Percentiles rank a stretch among this genome's conserved stretches.
Conservation (phyloP, 2,329 filamentous ascomycete species). For the Lecanoromycetidae sp. region DNA sequence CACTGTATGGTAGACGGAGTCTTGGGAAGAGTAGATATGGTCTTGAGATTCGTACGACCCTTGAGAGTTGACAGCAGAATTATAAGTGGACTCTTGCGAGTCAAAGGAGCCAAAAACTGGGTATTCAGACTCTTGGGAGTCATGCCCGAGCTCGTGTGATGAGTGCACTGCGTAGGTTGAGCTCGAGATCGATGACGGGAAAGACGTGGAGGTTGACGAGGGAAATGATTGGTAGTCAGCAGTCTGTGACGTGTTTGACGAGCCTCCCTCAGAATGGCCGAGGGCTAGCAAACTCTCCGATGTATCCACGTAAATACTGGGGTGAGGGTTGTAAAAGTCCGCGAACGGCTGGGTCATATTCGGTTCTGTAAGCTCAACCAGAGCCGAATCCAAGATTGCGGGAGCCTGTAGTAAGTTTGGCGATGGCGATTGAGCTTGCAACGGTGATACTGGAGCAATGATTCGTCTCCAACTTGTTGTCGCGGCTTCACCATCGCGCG, state of each 20-base stretch:
- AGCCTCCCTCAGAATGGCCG: conserved; percentile 1
- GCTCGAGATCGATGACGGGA: conserved; percentile 9
- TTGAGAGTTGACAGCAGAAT: neutral
- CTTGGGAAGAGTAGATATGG: conserved; percentile 3
- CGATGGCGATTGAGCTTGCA: conserved; percentile 11
- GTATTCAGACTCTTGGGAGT: conserved; percentile 7
- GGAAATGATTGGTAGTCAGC: conserved; percentile 10
- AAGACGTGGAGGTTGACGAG: conserved; percentile 13
- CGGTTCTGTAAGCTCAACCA: too few species aligned
- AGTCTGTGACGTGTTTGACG: conserved; percentile 1
- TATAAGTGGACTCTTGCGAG: conserved; percentile 4
- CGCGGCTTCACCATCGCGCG: conserved; percentile 27
- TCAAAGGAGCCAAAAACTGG: neutral
- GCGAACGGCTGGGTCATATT: too few species aligned
- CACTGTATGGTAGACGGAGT: neutral
- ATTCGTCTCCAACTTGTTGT: conserved; percentile 35
- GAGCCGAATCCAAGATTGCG: conserved; percentile 18
- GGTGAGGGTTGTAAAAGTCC: conserved; percentile 1
- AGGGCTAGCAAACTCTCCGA: neutral
- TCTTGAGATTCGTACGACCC: conserved; percentile 4
- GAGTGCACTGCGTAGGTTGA: neutral
- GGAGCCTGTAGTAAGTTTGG: conserved; percentile 12
- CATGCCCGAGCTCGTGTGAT: conserved; percentile 2
- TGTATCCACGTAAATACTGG: conserved; percentile 2
- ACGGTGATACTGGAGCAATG: conserved; percentile 28